Evolutionary conservation across 495 filamentous ascomycete genomes (phyloP).

Genomic region (Xylaria longipes): DNA sequence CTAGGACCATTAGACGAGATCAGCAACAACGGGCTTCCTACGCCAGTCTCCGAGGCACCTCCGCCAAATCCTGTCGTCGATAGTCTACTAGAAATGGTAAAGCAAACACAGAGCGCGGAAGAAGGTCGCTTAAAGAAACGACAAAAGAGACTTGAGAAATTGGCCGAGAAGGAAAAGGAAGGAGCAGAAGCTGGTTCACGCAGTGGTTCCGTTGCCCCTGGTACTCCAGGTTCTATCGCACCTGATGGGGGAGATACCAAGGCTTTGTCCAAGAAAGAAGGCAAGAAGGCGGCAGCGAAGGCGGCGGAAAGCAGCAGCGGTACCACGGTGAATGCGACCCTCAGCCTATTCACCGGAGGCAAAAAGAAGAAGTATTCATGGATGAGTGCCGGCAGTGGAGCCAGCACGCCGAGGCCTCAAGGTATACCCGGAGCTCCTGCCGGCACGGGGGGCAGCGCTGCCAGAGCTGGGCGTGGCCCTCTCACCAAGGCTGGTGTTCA

Average conservation of each 20-base stretch:
- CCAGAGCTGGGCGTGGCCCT: conserved; percentile 32
- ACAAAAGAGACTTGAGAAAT: conserved; percentile 46
- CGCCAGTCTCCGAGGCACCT: conserved; percentile 33
- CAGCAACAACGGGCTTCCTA: conserved; percentile 38
- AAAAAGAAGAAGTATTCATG: conserved; percentile 65
- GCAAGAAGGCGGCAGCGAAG: conserved; percentile 62
- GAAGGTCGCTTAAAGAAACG: conserved; percentile 57
- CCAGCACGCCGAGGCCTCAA: conserved; percentile 52
- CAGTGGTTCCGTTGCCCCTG: conserved; percentile 53
- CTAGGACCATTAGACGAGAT: conserved; percentile 34
- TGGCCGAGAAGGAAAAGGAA: conserved; percentile 45
- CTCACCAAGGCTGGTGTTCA: conserved; percentile 37
- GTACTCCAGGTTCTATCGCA: conserved; percentile 56
- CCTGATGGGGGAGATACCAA: conserved; percentile 52
- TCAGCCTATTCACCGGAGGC: conserved; percentile 59
- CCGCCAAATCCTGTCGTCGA: conserved; percentile 45
- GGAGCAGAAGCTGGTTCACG: conserved; percentile 44
- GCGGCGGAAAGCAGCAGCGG: conserved; percentile 60
- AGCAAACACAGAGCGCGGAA: conserved; percentile 53
- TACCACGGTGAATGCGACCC: conserved; percentile 61
- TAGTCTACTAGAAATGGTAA: conserved; percentile 44
- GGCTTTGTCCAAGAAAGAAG: conserved; percentile 62
- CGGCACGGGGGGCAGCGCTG: conserved; percentile 32
- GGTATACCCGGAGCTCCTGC: conserved; percentile 33
- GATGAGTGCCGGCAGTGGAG: conserved; percentile 60